These are phyloP conservation scores for Fimicolochytrium jonesii DNA, from an alignment of 192 early-diverging fungal species.

Conservation along the genomic window DNA sequence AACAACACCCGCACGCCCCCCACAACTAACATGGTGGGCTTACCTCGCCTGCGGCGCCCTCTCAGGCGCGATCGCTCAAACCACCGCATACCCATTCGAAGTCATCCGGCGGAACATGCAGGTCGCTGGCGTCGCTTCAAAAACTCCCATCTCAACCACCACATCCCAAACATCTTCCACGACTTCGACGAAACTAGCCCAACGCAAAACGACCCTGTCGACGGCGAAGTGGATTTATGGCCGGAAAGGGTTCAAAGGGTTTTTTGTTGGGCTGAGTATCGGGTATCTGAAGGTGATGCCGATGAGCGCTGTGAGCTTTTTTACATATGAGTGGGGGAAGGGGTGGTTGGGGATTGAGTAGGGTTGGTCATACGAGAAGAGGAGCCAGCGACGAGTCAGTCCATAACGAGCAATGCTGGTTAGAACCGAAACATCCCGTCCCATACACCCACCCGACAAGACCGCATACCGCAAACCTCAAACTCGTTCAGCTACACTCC, in stretches of 20 bases:
- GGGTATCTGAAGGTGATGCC: conserved; percentile 95
- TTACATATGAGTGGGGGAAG: conserved; percentile 82
- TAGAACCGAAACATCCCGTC: too few relatives aligned
- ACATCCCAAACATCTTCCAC: too few relatives aligned
- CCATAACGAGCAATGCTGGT: too few relatives aligned
- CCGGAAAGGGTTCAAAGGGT: conserved; percentile 70
- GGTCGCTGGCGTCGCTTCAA: conserved; percentile 36
- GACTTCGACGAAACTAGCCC: not conserved
- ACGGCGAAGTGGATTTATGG: conserved; percentile 63
- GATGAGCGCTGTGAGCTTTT: conserved; percentile 87
- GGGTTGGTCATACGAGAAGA: too few relatives aligned
- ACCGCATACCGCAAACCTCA: too few relatives aligned
- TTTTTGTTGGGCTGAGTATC: conserved; percentile 96
- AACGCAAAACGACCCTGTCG: conserved; percentile 38
- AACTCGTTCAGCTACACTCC: too few relatives aligned
- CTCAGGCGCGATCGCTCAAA: conserved; percentile 81
- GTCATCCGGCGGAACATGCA: conserved; percentile 58
- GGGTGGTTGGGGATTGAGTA: conserved; percentile 39
- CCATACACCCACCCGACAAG: too few relatives aligned
- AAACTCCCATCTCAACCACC: too few relatives aligned
- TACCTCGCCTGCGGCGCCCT: conserved; percentile 77
- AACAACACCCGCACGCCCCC: not conserved
- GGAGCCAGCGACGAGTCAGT: too few relatives aligned
- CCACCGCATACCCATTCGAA: conserved; percentile 87
- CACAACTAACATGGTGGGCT: conserved; percentile 67